Base-by-base conservation (phyloP, 768 basidiomycete species). In the Termitomyces sp. region DNA sequence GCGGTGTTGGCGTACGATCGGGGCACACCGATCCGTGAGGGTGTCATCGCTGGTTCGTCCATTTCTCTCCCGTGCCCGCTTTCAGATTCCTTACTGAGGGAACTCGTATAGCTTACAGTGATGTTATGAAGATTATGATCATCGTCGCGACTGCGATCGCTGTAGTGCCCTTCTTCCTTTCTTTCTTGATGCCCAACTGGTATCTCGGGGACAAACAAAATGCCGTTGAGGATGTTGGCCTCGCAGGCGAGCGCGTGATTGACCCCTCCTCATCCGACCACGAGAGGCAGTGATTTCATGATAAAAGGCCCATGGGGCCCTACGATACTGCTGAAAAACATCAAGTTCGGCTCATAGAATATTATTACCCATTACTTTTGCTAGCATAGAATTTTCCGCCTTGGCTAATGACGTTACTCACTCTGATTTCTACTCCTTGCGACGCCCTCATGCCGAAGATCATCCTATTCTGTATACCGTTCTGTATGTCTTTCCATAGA, bases 191-290 rank as follows among this genome's bases (percentile, higher is more conserved):
- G 75, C 82, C 83, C 14, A 74, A 89, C 64, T 86, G 83, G 78
- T 78, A 82, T 59, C 83, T 93, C 51, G 84, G 85, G 16, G 83
- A 88, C 63, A 74, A 72, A 42, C 89, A 91, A 70, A 91, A 90
- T 67, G 86, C 88, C 0, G 79, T 87, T 16, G 87, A 90, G n/a
- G 64, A 72, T 37, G 62, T 64, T 3, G 65, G 72, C 58, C 65
- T 76, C 22, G 57, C 67, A 1, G 75, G 74, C 13, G 68, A 71
- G 48, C 60, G 56, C 4, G 36, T 60, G 27, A 50, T 51, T 12
- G 60, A 57, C 12, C 34, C 46, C 6, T 16, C n/a, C 7, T 32
- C 40, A 5, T 20, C 24, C 10, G 58, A 60, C n/a, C 26, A 53
- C 12, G 62, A 63, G 44, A 60, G 56, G 20, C 62, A 50, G 8